Conservation (phyloP, 139 green algal genomes). For the Tetratostichococcus sp. region DNA sequence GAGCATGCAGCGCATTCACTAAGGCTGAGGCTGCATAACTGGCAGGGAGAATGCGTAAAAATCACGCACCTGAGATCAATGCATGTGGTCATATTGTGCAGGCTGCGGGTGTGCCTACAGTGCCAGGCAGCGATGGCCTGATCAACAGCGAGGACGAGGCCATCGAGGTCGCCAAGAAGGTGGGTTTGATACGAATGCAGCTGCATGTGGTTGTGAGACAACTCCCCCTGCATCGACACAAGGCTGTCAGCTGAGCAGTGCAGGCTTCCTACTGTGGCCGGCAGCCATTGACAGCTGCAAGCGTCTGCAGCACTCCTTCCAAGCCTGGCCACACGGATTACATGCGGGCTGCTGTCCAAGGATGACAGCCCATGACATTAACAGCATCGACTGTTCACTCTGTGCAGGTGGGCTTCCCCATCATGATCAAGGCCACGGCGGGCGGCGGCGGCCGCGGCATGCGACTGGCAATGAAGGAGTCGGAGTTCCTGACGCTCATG, state of each 20-base stretch:
- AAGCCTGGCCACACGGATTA: not conserved
- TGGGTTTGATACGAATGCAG: constrained; percentile 7
- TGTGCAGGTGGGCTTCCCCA: constrained; percentile 82
- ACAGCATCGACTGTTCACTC: no score
- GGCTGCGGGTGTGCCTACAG: constrained; percentile 86
- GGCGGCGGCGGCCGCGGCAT: constrained; percentile 86
- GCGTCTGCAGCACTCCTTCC: no score
- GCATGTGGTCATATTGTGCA: constrained; percentile 22
- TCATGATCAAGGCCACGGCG: constrained; percentile 98
- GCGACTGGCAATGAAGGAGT: constrained; percentile 70
- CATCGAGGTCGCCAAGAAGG: constrained; percentile 45
- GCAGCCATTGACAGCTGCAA: no score
- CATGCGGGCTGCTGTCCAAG: no score
- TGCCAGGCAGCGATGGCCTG: constrained; percentile 88
- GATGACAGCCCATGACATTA: no score
- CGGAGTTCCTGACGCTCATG: constrained; percentile 82
- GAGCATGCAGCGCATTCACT: not conserved
- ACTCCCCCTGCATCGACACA: no score
- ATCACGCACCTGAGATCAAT: no score
- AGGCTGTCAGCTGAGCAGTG: no score
- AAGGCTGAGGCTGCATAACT: not conserved
- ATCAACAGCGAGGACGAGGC: constrained; percentile 70
- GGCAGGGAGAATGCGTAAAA: no score
- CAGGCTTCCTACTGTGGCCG: no score
- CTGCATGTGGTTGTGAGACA: no score